Base-by-base conservation (phyloP, 2,329 filamentous ascomycete species). In the Emericellopsis cladophorae region DNA sequence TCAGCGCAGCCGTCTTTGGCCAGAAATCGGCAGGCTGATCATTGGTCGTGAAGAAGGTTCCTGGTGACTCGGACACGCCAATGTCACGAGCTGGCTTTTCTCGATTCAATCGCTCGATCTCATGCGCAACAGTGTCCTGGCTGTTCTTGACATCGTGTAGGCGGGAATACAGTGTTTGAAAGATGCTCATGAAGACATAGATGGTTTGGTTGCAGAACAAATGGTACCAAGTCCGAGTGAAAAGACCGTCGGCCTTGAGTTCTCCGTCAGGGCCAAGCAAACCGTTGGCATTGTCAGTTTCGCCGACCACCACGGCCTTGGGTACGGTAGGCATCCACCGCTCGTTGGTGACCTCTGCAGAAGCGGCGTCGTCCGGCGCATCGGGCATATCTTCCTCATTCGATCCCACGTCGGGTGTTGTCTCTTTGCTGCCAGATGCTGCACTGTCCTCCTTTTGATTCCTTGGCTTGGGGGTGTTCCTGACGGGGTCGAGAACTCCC, bases 101-200 rank as follows among this genome's bases (percentile, higher is more conserved):
- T 37, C 78, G 72, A 54, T 78, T 81, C 36, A 86, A 78, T 16
- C 86, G 81, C 22, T 72, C 67, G 32, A 95, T 81, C 51, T 86
- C 81, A 49, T 79, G 74, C 37, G 76, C 70, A 9, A 93, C 89
- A 36, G 80, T 75, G 4, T 74, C 70, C 51, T 84, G 83, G 54
- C 81, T 81, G 44, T 81, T 71, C 65, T 96, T 96, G 59, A 96
- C 78, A 45, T 84, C 83, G 46, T 82, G 70, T 12, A 98, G 71
- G 33, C 92, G 80, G 52, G 80, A 77, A 62, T 95, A 96, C 5
- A 98, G 68, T n/a, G 83, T 84, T 55, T 95, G 79, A 58, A 98
- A 92, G 45, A 95, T 81, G 50, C 83, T 85, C 66, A 98, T 84
- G 70, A 98, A 96, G 61, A 92, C 89, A 56, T 88, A 95, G 44